Conservation (phyloP, 1,284 basidiomycete species). For the Apiotrichum siamense region DNA sequence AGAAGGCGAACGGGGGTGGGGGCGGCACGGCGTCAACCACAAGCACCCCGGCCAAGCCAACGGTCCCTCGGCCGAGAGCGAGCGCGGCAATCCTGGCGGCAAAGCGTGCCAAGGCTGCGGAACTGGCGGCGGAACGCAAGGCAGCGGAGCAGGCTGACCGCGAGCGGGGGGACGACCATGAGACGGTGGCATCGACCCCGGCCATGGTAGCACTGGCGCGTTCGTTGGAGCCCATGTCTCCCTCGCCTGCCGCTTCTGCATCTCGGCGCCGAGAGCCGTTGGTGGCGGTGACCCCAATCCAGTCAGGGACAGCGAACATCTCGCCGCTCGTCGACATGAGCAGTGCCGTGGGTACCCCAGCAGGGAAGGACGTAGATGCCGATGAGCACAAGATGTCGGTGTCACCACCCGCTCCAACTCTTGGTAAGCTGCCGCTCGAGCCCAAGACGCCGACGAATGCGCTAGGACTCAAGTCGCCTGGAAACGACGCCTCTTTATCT, state of each 20-base stretch:
- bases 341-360: no score
- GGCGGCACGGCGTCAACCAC: not conserved
- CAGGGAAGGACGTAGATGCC: no score
- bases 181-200: not conserved
- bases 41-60: not conserved
- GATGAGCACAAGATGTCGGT: no score
- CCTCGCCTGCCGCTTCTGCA: not conserved
- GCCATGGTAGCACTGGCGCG: not conserved
- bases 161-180: not conserved
- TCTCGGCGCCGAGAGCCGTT: no score
- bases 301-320: no score
- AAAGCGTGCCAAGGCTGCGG: conserved; percentile 35
- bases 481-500: no score
- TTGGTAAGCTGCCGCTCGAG: no score
- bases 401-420: no score
- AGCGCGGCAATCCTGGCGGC: conserved; percentile 33
- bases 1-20: conserved; percentile 63
- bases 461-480: no score
- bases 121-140: conserved; percentile 19
- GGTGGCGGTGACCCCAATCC: no score
- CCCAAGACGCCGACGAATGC: no score
- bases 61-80: conserved; percentile 5
- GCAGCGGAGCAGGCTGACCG: not conserved
- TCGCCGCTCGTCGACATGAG: no score
- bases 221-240: not conserved